Evolutionary conservation across 2,329 filamentous ascomycete genomes (phyloP).

Genomic region (Pyrenophora seminiperda): DNA sequence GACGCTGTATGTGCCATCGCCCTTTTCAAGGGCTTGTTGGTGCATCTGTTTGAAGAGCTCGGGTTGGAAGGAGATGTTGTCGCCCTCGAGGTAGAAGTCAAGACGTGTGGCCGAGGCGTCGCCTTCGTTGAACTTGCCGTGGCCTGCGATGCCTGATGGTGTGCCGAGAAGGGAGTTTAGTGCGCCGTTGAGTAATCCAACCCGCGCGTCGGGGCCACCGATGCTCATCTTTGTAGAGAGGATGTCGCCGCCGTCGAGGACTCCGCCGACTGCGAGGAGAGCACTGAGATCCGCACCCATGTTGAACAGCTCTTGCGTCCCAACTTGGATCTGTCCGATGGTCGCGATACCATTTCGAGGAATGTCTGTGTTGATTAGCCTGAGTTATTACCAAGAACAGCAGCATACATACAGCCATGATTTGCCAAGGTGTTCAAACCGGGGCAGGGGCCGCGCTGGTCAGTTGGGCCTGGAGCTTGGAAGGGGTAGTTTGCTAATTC

Average conservation of each 20-base stretch:
- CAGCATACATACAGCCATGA: background rate
- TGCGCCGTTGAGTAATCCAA: conserved; percentile 28
- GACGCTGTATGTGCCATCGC: conserved; percentile 26
- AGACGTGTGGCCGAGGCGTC: conserved; percentile 39
- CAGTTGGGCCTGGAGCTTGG: conserved; percentile 44
- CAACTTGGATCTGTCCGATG: conserved; percentile 40
- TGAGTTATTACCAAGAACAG: conserved; percentile 17
- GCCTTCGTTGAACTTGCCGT: conserved; percentile 39
- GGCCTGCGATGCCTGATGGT: conserved; percentile 30
- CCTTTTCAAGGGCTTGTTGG: conserved; percentile 23
- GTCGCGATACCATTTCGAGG: conserved; percentile 49
- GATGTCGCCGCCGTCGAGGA: conserved; percentile 26
- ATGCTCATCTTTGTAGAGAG: conserved; percentile 27
- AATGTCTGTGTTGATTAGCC: conserved; percentile 42
- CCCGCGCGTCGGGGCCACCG: conserved; percentile 22
- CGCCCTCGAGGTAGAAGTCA: conserved; percentile 37
- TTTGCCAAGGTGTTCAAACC: conserved; percentile 29
- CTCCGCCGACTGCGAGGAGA: conserved; percentile 23
- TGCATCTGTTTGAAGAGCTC: conserved; percentile 32
- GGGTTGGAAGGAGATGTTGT: conserved; percentile 35
- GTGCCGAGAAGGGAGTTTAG: conserved; percentile 41
- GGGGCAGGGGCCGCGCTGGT: conserved; percentile 51
- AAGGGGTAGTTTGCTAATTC: conserved; percentile 34
- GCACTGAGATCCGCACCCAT: conserved; percentile 47
- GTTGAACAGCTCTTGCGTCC: conserved; percentile 44